Base-by-base conservation (phyloP, 2,329 filamentous ascomycete genomes). In the Aureobasidium musti region DNA sequence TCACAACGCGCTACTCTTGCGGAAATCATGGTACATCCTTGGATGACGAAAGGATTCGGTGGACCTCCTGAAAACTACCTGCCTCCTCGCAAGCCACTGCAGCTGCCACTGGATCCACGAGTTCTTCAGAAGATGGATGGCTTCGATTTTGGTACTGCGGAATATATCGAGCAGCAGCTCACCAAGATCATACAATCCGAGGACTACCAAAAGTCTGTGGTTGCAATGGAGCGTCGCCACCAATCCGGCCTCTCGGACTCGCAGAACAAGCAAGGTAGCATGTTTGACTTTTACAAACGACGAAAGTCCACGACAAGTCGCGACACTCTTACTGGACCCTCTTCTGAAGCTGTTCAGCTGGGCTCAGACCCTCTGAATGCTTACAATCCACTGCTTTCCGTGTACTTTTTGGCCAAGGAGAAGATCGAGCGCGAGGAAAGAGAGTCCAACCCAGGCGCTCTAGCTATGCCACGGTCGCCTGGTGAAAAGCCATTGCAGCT, bases 251-350 rank as follows among this genome's bases (percentile, higher is more conserved):
- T 84, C 76, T 73, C 85, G 69, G 76, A 88, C 80, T 75, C 87
- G 19, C 81, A 84, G n/a, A 92, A 97, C 78, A 96, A 92, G 80
- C 96, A 93, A 80, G 87, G 94, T 65, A 91, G 91, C 11, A 94
- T 97, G 5, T 97, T 98, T 72, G 94, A 97, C 75, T 98, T 99
- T 74, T 99, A 98, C 80, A 97, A 97, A 79, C 86, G 95, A 71
- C 86, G 93, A 67, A 97, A 93, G 75, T 98, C 94, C 0, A 89
- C 88, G 49, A 91, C 86, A 63, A 98, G 95, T 77, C 87, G 91
- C 70, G 95, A 98, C 75, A 97, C 92, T 3, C 81, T 99, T 69
- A 84, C 85, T 5, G 89, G 88, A 1, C 89, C 91, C n/a, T 98
- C 94, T 61, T 86, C 88, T 1, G 95, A 99, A 76, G 91, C 90